Evolutionary conservation across 495 filamentous ascomycete genomes (phyloP).

Genomic region (Podospora didyma): DNA sequence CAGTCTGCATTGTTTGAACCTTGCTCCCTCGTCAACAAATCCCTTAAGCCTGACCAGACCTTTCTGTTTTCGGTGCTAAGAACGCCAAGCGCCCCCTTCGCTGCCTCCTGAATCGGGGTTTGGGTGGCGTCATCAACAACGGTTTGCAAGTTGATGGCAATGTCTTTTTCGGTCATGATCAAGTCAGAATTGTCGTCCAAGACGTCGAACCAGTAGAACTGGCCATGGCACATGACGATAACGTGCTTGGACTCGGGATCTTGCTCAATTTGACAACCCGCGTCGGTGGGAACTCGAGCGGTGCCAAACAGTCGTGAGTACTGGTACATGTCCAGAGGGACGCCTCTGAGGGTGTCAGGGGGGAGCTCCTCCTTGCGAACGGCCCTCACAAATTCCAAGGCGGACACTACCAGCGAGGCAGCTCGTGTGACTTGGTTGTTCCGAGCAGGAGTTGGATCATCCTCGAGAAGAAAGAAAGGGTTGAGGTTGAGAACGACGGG

Average conservation of each 20-base stretch:
- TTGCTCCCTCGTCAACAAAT: slow-evolving; percentile 81
- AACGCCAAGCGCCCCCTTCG: slow-evolving; percentile 88
- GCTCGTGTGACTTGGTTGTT: slow-evolving; percentile 96
- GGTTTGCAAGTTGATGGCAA: slow-evolving; percentile 86
- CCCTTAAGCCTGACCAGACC: slow-evolving; percentile 86
- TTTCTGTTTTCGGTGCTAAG: slow-evolving; percentile 96
- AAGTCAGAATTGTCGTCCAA: slow-evolving; percentile 89
- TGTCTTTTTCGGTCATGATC: slow-evolving; percentile 96
- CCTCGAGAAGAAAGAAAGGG: slow-evolving; percentile 95
- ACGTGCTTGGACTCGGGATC: slow-evolving; percentile 85
- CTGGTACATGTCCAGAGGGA: slow-evolving; percentile 94
- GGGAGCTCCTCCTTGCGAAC: slow-evolving; percentile 90
- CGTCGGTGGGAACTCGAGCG: slow-evolving; percentile 88
- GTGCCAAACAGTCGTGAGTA: slow-evolving; percentile 96
- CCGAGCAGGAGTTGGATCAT: slow-evolving; percentile 92
- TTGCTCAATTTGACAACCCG: slow-evolving; percentile 93
- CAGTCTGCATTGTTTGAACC: slow-evolving; percentile 94
- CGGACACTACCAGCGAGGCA: slow-evolving; percentile 86
- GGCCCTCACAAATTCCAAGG: slow-evolving; percentile 87
- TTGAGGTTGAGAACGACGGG: slow-evolving; percentile 97
- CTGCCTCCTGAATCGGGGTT: slow-evolving; percentile 87
- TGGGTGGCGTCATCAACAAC: slow-evolving; percentile 86
- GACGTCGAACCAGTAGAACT: slow-evolving; percentile 99
- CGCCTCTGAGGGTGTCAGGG: slow-evolving; percentile 78
- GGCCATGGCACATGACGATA: slow-evolving; percentile 90